Base-by-base conservation (phyloP, 441 rosid species). In the Populus hybrid region DNA sequence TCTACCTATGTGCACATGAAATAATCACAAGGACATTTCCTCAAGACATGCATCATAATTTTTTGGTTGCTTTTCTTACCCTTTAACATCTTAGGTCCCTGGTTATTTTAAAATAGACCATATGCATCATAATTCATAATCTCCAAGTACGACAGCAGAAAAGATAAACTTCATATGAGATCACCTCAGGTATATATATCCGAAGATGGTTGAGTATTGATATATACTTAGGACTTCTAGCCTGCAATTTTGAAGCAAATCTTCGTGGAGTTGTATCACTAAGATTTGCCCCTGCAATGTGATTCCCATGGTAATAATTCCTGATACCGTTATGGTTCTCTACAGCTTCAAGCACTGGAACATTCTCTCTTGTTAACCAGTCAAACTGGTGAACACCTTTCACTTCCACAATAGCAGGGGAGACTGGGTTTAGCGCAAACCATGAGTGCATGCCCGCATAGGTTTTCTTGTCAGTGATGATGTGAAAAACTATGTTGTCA, bases 381-480 rank as follows among this genome's bases (percentile, higher is more conserved):
- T 96, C 98, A 89, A 96, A 94, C 88, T 96, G 99, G 86, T 96
- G 99, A 85, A 94, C 86, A 36, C 99, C 98, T 87, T 88, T 96
- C 74, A 94, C 97, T 88, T 96, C 99, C 71, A 94, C 89, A 61
- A 93, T 93, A 64, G 99, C 98, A 63, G 98, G 99, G 77, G 89
- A 84, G 23, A 85, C 85, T 30, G 99, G 90, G 78, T 96, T 94
- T 36, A 96, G 88, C 4, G 99, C 98, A 85, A 96, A 96, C 99
- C 99, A 96, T 67, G 99, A 94, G 81, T 94, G 99, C 98, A 96
- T 96, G 46, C 95, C 99, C 12, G 98, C 98, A 68, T 92, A 96
- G 23, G 99, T 96, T 87, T 94, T 96, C 95, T 96, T 96, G 88
- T 96, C 99, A 66, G 99, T 96, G 82, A 96, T 94, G 83, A 96